Percentiles rank a stretch among this genome's conserved stretches.
Conservation (phyloP, 2,329 filamentous ascomycete genomes). For the Alternaria dauci region DNA sequence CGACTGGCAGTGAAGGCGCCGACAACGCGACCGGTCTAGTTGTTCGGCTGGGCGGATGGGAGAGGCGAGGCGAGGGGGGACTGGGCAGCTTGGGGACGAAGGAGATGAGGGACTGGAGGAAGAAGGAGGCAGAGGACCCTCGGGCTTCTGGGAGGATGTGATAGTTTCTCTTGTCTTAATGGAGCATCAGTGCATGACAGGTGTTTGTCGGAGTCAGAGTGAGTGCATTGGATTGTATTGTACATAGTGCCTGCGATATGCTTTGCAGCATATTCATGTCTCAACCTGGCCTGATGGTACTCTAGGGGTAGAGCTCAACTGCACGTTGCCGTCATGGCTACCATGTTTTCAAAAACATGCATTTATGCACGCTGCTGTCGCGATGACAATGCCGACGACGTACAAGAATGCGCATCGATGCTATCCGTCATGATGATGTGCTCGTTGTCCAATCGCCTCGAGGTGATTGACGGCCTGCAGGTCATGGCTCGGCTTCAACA, state of each 20-base stretch:
- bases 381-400: neutral
- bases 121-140: constrained; percentile 81
- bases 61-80: constrained; percentile 80
- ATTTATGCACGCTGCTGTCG: neutral
- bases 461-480: constrained; percentile 8
- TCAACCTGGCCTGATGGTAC: neutral
- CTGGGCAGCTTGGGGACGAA: constrained; percentile 89
- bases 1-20: constrained; percentile 57
- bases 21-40: constrained; percentile 72
- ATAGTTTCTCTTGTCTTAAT: neutral
- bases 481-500: constrained; percentile 3
- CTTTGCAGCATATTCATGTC: neutral
- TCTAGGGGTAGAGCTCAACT: neutral
- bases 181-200: neutral
- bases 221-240: neutral
- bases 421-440: constrained; percentile 13
- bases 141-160: constrained; percentile 71
- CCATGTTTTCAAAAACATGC: neutral
- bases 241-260: neutral
- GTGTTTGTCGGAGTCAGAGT: neutral
- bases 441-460: constrained; percentile 16
- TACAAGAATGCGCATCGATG: neutral
- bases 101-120: constrained; percentile 86
- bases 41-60: constrained; percentile 70
- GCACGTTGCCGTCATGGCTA: neutral